Conservation (phyloP, 495 filamentous ascomycete genomes). For the Zalerion maritima region DNA sequence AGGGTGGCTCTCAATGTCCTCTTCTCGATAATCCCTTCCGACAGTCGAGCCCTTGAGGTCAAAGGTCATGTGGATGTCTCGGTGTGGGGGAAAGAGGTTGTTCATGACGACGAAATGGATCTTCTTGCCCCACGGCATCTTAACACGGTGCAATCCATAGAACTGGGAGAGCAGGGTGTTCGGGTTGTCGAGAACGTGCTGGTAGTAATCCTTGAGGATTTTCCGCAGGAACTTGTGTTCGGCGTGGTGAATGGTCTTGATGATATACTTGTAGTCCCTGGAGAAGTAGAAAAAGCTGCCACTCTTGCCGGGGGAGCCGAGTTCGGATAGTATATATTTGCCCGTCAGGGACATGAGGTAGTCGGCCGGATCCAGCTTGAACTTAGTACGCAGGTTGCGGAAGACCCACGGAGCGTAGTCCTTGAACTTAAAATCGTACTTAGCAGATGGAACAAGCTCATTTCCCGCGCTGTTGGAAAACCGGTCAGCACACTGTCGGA, state of each 20-base stretch:
- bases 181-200: slow-evolving; percentile 83
- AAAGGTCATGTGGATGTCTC: slow-evolving; percentile 94
- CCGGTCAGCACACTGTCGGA: background rate
- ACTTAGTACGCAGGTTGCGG: slow-evolving; percentile 76
- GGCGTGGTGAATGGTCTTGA: slow-evolving; percentile 96
- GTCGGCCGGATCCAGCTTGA: slow-evolving; percentile 87
- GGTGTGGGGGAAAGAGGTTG: slow-evolving; percentile 93
- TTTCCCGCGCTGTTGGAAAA: slow-evolving; percentile 59
- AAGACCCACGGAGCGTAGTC: slow-evolving; percentile 99
- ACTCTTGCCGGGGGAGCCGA: slow-evolving; percentile 95
- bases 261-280: slow-evolving; percentile 99
- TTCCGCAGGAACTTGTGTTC: slow-evolving; percentile 93
- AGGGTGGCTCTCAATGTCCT: slow-evolving; percentile 75
- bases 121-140: slow-evolving; percentile 95
- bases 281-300: slow-evolving; percentile 99
- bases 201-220: slow-evolving; percentile 85
- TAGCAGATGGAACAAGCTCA: slow-evolving; percentile 91
- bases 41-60: slow-evolving; percentile 97
- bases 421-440: slow-evolving; percentile 99
- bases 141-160: slow-evolving; percentile 93
- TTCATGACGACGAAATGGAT: slow-evolving; percentile 99
- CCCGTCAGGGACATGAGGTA: slow-evolving; percentile 97
- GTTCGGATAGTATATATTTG: slow-evolving; percentile 95
- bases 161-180: slow-evolving; percentile 97
- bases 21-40: slow-evolving; percentile 79